phyloP scores from a whole-genome alignment of 306 rosid genomes.

The Gillenia trifoliata region DNA sequence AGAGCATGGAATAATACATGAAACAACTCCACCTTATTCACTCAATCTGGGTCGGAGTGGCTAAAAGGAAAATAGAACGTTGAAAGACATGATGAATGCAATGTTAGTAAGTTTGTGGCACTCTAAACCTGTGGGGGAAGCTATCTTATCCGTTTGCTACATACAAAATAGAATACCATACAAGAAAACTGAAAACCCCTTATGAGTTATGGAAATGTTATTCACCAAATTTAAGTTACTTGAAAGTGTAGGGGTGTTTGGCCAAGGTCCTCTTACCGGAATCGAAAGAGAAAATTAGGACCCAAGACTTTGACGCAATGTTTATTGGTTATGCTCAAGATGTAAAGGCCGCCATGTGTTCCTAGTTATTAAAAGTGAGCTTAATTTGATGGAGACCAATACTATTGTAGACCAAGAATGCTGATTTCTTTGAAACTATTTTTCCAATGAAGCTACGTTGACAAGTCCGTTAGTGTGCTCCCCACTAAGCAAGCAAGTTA shows the following conservation, averaged over 20 bases:
- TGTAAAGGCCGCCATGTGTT: background rate
- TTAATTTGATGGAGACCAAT: background rate
- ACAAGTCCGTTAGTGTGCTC: background rate
- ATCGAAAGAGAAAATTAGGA: background rate
- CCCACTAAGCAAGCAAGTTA: background rate
- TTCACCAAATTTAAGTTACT: background rate
- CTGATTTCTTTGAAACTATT: background rate
- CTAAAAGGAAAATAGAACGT: background rate
- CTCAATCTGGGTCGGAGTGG: background rate
- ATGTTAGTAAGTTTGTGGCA: background rate
- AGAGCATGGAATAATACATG: constrained; percentile 10
- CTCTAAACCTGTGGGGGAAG: background rate
- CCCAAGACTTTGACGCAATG: background rate
- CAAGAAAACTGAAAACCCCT: background rate
- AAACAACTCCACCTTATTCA: background rate
- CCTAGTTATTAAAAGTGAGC: background rate
- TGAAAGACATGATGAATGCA: background rate
- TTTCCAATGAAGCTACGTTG: background rate
- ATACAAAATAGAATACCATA: constrained; percentile 6
- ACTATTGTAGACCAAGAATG: background rate
- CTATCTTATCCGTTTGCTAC: background rate
- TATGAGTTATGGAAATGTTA: background rate
- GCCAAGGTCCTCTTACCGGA: background rate
- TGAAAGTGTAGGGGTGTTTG: constrained; percentile 1
- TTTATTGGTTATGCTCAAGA: background rate